Conservation (phyloP, 495 filamentous ascomycete genomes). For the Penicillium samsonianum region DNA sequence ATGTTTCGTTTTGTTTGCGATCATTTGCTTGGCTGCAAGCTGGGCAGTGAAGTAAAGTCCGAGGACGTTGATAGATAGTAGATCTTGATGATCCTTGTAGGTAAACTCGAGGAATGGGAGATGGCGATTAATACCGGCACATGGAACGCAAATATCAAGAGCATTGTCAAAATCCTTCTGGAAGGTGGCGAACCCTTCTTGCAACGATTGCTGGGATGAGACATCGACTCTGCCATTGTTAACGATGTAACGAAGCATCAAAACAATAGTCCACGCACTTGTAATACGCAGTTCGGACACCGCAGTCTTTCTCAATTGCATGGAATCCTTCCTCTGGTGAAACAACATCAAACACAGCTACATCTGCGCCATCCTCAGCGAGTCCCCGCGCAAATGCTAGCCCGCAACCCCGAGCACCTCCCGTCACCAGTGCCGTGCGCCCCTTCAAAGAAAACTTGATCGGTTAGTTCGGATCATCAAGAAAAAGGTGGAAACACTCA, state of each 20-base stretch:
- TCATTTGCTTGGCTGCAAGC: conserved; percentile 49
- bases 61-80: conserved; percentile 40
- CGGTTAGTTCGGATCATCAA: conserved; percentile 8
- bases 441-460: conserved; percentile 42
- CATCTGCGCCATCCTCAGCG: conserved; percentile 81
- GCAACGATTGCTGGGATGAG: conserved; percentile 60
- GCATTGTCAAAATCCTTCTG: conserved; percentile 42
- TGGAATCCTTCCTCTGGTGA: conserved; percentile 30
- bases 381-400: conserved; percentile 74
- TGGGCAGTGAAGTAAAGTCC: conserved; percentile 48
- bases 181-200: conserved; percentile 52
- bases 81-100: conserved; percentile 44
- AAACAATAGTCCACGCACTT: conserved; percentile 55
- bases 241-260: conserved; percentile 49
- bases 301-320: conserved; percentile 33
- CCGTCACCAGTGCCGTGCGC: conserved; percentile 80
- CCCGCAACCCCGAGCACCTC: conserved; percentile 80
- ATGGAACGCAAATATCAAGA: conserved; percentile 45
- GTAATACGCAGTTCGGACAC: conserved; percentile 43
- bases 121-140: conserved; percentile 44
- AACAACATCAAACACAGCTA: conserved; percentile 64
- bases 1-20: conserved; percentile 45
- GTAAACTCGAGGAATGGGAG: conserved; percentile 42
- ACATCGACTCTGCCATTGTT: conserved; percentile 55
- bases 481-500: neutral